phyloP scores from a whole-genome alignment of 139 green algal species.

The Picochlorum sp. region DNA sequence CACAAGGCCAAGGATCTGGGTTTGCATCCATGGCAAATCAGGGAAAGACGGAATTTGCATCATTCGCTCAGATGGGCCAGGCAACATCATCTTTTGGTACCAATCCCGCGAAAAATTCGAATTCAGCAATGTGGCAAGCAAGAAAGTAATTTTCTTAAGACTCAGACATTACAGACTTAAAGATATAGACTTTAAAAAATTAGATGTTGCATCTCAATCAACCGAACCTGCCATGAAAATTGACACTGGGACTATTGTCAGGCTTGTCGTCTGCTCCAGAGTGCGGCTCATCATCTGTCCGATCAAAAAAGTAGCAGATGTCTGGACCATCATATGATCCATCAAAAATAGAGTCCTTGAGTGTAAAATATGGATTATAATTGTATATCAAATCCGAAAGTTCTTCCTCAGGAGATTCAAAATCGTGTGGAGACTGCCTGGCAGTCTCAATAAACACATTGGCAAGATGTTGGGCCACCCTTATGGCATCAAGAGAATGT shows the following conservation, averaged over 20 bases:
- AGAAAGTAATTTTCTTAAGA: too few species aligned
- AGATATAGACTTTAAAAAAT: too few species aligned
- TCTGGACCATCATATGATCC: constrained; percentile 63
- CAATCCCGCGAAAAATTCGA: too few species aligned
- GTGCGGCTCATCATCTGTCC: constrained; percentile 7
- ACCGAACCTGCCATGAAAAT: constrained; percentile 3
- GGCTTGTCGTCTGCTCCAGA: constrained; percentile 6
- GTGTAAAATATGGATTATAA: constrained; percentile 52
- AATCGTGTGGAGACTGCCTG: constrained; percentile 44
- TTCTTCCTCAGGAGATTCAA: constrained; percentile 65
- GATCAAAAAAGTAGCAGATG: constrained; percentile 9
- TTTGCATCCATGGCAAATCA: constrained; percentile 1
- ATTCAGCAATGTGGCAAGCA: too few species aligned
- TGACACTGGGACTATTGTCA: not conserved
- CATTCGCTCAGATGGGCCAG: not conserved
- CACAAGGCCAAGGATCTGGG: not conserved
- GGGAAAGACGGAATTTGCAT: not conserved
- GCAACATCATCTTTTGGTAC: too few species aligned
- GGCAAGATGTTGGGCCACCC: constrained; percentile 51
- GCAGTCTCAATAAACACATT: constrained; percentile 63
- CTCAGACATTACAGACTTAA: too few species aligned
- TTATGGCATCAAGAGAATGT: constrained; percentile 62
- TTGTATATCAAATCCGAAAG: constrained; percentile 67
- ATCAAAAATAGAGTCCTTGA: constrained; percentile 47
- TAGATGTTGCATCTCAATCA: too few species aligned